Evolutionary conservation across 345 rosid genomes (phyloP).

Genomic region (Eucalyptus leucophloia): DNA sequence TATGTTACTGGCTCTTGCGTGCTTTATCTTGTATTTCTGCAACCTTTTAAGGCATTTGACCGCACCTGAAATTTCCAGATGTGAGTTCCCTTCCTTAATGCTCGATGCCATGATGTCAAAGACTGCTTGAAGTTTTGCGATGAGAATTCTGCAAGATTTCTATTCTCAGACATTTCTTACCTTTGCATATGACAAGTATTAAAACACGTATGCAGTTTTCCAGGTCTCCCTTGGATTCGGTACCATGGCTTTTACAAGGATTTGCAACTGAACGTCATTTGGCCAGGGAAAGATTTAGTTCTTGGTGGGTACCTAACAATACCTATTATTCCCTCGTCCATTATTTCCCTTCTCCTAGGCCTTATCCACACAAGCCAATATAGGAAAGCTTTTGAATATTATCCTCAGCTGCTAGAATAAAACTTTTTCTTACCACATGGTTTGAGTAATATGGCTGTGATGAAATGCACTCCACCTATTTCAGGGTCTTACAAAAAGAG

Average conservation of each 20-base stretch:
- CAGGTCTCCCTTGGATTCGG: constrained; percentile 77
- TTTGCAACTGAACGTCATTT: constrained; percentile 42
- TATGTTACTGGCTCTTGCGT: neutral
- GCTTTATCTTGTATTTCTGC: neutral
- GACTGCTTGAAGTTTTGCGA: neutral
- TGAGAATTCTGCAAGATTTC: neutral
- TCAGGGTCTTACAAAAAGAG: neutral
- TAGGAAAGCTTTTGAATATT: neutral
- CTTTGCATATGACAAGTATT: neutral
- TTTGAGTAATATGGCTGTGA: neutral
- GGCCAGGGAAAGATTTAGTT: constrained; percentile 71
- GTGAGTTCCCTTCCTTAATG: neutral
- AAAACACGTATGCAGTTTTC: constrained; percentile 37
- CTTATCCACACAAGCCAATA: neutral
- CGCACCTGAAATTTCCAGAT: neutral
- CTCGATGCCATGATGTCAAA: neutral
- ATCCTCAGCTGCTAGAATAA: neutral
- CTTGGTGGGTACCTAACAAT: constrained; percentile 26
- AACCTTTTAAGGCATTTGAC: neutral
- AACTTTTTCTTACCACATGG: neutral
- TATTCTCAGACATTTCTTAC: neutral
- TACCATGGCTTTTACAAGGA: constrained; percentile 65
- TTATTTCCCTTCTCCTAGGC: neutral
- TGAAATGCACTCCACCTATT: neutral
- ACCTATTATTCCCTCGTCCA: neutral